phyloP scores from a whole-genome alignment of 257 asterid genomes.

The Solanum tarapatanum region DNA sequence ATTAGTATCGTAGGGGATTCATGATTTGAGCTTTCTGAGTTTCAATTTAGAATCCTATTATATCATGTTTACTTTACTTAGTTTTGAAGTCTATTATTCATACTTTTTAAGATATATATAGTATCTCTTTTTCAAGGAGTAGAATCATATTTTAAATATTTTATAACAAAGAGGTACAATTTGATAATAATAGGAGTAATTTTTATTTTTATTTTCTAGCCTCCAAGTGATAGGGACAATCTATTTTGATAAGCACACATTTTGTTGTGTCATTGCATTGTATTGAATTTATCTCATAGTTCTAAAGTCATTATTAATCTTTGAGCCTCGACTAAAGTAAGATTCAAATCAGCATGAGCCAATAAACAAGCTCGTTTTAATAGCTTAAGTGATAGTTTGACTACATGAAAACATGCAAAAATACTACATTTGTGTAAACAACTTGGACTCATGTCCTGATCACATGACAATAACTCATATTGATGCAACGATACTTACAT shows the following conservation, averaged over 20 bases:
- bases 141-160: background rate
- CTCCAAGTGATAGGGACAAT: background rate
- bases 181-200: background rate
- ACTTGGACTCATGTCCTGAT: background rate
- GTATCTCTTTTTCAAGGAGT: background rate
- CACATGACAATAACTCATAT: background rate
- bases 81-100: background rate
- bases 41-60: background rate
- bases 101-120: background rate
- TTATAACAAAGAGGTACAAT: background rate
- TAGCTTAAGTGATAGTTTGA: background rate
- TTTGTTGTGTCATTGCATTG: background rate
- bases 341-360: background rate
- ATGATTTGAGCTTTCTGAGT: background rate
- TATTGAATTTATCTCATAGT: background rate
- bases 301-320: background rate
- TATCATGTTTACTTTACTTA: background rate
- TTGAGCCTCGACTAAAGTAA: background rate
- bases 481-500: background rate
- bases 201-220: background rate
- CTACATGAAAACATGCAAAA: background rate
- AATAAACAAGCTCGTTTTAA: background rate
- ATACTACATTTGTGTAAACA: background rate
- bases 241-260: background rate
- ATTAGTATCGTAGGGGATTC: background rate